Percentiles rank a stretch among this genome's conserved stretches.
These are phyloP conservation scores for Circinella umbellata DNA, from an alignment of 371 early-diverging fungal genomes.

Conservation along the genomic window DNA sequence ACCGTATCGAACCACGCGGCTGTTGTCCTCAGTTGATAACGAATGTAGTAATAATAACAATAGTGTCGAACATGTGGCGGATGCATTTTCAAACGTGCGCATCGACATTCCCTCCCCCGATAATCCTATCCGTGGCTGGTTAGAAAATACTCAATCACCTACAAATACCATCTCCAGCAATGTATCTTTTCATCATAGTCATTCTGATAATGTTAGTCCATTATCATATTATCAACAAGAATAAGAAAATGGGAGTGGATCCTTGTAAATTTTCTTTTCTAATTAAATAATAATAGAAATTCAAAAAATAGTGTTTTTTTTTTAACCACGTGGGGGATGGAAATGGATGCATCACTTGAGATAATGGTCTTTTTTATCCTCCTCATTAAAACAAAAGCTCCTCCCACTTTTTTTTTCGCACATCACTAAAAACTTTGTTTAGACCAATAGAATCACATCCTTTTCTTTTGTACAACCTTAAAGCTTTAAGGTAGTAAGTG, in stretches of 20 bases:
- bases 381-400: not conserved
- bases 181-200: no score
- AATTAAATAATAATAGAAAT: no score
- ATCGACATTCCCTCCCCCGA: constrained; percentile 7
- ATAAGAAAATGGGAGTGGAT: no score
- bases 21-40: not conserved
- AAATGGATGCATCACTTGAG: no score
- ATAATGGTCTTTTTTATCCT: no score
- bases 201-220: no score
- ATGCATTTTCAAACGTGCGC: constrained; percentile 21
- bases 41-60: not conserved
- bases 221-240: no score
- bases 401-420: not conserved
- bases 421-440: not conserved
- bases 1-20: not conserved
- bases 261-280: no score
- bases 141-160: not conserved
- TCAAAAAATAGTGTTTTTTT: no score
- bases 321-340: no score
- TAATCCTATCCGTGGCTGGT: constrained; percentile 1
- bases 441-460: not conserved
- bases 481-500: no score
- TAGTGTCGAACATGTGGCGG: constrained; percentile 11
- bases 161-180: no score
- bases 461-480: not conserved